A percentile compares a stretch with the other conserved stretches of the same genome.
phyloP scores from a whole-genome alignment of 495 filamentous ascomycete genomes.

The Penicillium coprophilum region DNA sequence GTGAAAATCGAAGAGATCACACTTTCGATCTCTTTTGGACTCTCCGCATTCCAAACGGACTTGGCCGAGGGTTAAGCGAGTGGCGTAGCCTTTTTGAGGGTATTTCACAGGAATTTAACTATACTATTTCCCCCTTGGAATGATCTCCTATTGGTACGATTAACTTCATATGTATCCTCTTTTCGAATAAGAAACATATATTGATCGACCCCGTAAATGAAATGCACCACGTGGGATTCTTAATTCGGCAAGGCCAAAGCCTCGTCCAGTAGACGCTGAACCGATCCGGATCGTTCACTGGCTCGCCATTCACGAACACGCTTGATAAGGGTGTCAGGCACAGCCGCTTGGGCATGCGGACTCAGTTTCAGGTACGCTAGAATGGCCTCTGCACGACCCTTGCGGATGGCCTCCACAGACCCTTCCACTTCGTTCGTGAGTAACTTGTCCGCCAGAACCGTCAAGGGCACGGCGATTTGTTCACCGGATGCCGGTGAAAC shows the following conservation, averaged over 20 bases:
- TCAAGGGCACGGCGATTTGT: constrained; percentile 29
- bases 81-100: constrained; percentile 26
- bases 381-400: constrained; percentile 41
- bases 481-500: constrained; percentile 18
- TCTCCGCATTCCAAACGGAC: constrained; percentile 25
- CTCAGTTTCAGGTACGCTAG: constrained; percentile 39
- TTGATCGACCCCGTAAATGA: neutral
- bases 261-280: constrained; percentile 42
- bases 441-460: constrained; percentile 29
- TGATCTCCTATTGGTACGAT: neutral
- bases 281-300: constrained; percentile 37
- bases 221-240: constrained; percentile 25
- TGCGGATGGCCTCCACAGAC: constrained; percentile 42
- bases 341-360: constrained; percentile 20
- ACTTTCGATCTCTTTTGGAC: neutral
- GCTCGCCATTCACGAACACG: constrained; percentile 35
- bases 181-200: neutral
- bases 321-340: constrained; percentile 25
- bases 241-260: constrained; percentile 26
- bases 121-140: too few species aligned
- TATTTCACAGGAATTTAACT: neutral
- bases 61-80: constrained; percentile 36
- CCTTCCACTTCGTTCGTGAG: constrained; percentile 38
- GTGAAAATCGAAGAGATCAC: constrained; percentile 1
- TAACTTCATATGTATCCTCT: too few species aligned